These are phyloP conservation scores for sunflower (Helianthus annuus) DNA, from an alignment of 129 eudicot genomes.

Conservation along the genomic window DNA sequence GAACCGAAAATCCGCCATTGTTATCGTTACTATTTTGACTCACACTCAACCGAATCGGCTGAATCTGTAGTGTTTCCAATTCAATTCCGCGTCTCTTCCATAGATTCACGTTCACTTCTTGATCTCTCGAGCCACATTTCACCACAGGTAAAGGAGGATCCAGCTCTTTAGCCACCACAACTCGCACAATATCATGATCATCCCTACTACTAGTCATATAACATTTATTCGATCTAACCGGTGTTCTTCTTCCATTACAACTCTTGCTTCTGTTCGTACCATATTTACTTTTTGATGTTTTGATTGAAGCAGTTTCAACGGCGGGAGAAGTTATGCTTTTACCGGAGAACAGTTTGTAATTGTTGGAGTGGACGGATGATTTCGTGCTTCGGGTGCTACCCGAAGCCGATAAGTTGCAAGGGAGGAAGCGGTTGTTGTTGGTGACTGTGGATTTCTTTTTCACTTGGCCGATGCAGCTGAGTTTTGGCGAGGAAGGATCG, in stretches of 20 bases:
- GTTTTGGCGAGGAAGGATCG: conserved; percentile 73
- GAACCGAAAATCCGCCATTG: conserved; percentile 3
- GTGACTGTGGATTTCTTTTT: conserved; percentile 46
- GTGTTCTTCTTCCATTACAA: conserved; percentile 23
- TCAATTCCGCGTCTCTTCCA: conserved; percentile 59
- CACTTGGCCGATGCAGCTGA: conserved; percentile 76
- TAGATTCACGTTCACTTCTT: conserved; percentile 37
- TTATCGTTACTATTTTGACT: conserved; percentile 5
- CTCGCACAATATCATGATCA: conserved; percentile 29
- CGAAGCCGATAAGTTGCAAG: conserved; percentile 16
- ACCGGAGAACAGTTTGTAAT: conserved; percentile 48
- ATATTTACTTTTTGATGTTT: conserved; percentile 13
- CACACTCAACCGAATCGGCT: conserved; percentile 36
- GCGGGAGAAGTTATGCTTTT: conserved; percentile 38
- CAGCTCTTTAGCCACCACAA: conserved; percentile 40
- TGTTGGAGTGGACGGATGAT: conserved; percentile 46
- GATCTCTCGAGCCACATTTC: conserved; percentile 42
- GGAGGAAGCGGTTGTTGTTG: conserved; percentile 6
- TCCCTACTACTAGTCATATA: conserved; percentile 23
- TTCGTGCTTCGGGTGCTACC: conserved; percentile 9
- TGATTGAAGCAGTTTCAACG: conserved; percentile 20
- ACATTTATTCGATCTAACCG: conserved; percentile 5
- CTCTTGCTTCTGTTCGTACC: conserved; percentile 30
- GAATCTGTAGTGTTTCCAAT: conserved; percentile 49
- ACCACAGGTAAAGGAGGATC: conserved; percentile 95